A percentile compares a stretch with the other conserved stretches of the same genome.
Conservation (phyloP, 2,329 filamentous ascomycete species). For the Aspergillus sp. region DNA sequence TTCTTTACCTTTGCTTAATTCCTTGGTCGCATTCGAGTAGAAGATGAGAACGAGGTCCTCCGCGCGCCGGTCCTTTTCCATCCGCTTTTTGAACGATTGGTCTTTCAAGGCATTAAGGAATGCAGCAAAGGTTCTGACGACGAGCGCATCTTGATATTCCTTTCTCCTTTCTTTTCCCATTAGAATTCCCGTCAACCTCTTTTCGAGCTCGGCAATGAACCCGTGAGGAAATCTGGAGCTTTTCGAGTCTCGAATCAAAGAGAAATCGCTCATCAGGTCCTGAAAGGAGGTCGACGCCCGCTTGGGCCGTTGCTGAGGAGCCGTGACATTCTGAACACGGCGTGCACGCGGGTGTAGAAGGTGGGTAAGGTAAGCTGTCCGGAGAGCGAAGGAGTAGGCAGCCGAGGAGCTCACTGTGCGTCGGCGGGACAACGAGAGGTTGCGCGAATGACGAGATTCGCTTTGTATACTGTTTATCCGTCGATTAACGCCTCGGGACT, state of each 20-base stretch:
- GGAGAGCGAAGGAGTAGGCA: slow-evolving; percentile 88
- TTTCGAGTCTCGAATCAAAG: slow-evolving; percentile 67
- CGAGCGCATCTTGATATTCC: slow-evolving; percentile 85
- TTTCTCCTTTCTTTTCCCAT: slow-evolving; percentile 81
- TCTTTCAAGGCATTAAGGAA: slow-evolving; percentile 94
- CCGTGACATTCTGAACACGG: slow-evolving; percentile 80
- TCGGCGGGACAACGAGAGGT: slow-evolving; percentile 47
- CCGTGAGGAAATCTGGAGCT: slow-evolving; percentile 73
- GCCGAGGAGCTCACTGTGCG: slow-evolving; percentile 65
- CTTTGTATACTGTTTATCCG: slow-evolving; percentile 53
- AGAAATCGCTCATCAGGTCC: slow-evolving; percentile 88
- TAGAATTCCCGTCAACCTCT: slow-evolving; percentile 79
- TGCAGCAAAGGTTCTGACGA: slow-evolving; percentile 92
- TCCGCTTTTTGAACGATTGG: slow-evolving; percentile 81
- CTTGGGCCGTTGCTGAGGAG: slow-evolving; percentile 66
- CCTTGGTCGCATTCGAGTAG: slow-evolving; percentile 91
- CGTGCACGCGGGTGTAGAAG: slow-evolving; percentile 89
- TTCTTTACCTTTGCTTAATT: slow-evolving; percentile 76
- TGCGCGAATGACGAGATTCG: slow-evolving; percentile 47
- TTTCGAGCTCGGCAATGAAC: slow-evolving; percentile 72
- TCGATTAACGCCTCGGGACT: slow-evolving; percentile 51
- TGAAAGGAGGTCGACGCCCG: slow-evolving; percentile 74
- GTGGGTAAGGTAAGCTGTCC: slow-evolving; percentile 89
- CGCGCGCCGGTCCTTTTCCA: slow-evolving; percentile 91
- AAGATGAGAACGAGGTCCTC: slow-evolving; percentile 95